Percentiles rank a stretch among this genome's conserved stretches.
Evolutionary conservation across 2,329 filamentous ascomycete species (phyloP).

Genomic region (Penicillium italicum): DNA sequence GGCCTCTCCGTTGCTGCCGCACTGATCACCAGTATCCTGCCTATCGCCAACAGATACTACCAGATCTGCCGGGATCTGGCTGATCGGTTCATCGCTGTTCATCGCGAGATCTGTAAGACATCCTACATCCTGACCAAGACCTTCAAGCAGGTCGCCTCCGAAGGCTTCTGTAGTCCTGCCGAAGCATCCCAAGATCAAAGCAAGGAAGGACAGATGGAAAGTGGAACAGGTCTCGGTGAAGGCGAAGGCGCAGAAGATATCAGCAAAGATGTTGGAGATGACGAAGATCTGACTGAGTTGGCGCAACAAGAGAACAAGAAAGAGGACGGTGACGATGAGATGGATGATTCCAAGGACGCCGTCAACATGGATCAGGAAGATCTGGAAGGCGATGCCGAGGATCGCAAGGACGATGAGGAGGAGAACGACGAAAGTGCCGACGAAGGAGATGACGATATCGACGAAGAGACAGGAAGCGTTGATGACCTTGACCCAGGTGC

Average conservation of each 20-base stretch:
- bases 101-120: conserved; percentile 69
- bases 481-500: conserved; percentile 85
- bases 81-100: conserved; percentile 58
- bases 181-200: conserved; percentile 71
- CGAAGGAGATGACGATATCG: conserved; percentile 66
- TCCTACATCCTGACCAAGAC: conserved; percentile 70
- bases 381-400: conserved; percentile 77
- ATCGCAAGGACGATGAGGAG: conserved; percentile 45
- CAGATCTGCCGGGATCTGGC: conserved; percentile 59
- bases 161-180: conserved; percentile 87
- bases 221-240: conserved; percentile 88
- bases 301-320: conserved; percentile 76
- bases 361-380: conserved; percentile 72
- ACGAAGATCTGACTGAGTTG: conserved; percentile 88
- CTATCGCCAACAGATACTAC: conserved; percentile 72
- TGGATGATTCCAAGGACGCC: conserved; percentile 46
- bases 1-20: conserved; percentile 51
- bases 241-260: conserved; percentile 96
- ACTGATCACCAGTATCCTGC: conserved; percentile 59
- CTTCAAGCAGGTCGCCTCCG: conserved; percentile 72
- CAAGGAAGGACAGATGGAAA: conserved; percentile 75
- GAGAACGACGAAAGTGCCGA: conserved; percentile 62
- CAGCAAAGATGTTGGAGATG: conserved; percentile 90
- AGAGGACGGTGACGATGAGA: conserved; percentile 44
- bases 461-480: conserved; percentile 86